Conservation (phyloP, 805 yeast genomes). For the Saccharomycopsis oosterbeekiorum region DNA sequence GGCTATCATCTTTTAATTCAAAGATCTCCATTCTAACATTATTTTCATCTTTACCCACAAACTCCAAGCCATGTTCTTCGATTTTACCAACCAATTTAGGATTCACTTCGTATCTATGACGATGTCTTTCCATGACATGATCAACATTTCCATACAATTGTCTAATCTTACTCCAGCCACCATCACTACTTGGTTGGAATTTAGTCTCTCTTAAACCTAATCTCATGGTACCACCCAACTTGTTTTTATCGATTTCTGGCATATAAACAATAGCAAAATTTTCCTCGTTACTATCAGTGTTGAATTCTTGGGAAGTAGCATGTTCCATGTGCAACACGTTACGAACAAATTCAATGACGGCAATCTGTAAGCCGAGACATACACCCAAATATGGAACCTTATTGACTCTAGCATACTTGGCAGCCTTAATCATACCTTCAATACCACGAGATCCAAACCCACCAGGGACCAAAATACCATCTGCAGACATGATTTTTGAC, state of each 20-base stretch:
- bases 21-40: slow-evolving; percentile 90
- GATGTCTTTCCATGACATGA: slow-evolving; percentile 82
- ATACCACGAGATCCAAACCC: slow-evolving; percentile 97
- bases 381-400: slow-evolving; percentile 92
- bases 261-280: slow-evolving; percentile 77
- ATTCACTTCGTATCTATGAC: slow-evolving; percentile 97
- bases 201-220: slow-evolving; percentile 87
- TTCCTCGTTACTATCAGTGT: slow-evolving; percentile 47
- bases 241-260: slow-evolving; percentile 96
- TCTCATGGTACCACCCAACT: slow-evolving; percentile 98
- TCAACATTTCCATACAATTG: slow-evolving; percentile 66
- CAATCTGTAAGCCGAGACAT: slow-evolving; percentile 94
- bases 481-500: slow-evolving; percentile 87
- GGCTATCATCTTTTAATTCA: slow-evolving; percentile 57
- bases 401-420: slow-evolving; percentile 97
- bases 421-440: slow-evolving; percentile 96
- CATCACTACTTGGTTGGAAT: slow-evolving; percentile 56
- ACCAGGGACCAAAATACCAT: slow-evolving; percentile 96
- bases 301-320: slow-evolving; percentile 79
- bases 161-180: slow-evolving; percentile 50
- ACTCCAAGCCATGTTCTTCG: slow-evolving; percentile 71
- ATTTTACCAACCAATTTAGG: slow-evolving; percentile 65
- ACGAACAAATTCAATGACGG: slow-evolving; percentile 88
- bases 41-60: slow-evolving; percentile 89
- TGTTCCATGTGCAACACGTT: slow-evolving; percentile 57